Percentiles rank a stretch among this genome's conserved stretches.
These are phyloP conservation scores for Blepharisma stoltei DNA, from an alignment of 73 alveolate species.

Conservation along the genomic window DNA sequence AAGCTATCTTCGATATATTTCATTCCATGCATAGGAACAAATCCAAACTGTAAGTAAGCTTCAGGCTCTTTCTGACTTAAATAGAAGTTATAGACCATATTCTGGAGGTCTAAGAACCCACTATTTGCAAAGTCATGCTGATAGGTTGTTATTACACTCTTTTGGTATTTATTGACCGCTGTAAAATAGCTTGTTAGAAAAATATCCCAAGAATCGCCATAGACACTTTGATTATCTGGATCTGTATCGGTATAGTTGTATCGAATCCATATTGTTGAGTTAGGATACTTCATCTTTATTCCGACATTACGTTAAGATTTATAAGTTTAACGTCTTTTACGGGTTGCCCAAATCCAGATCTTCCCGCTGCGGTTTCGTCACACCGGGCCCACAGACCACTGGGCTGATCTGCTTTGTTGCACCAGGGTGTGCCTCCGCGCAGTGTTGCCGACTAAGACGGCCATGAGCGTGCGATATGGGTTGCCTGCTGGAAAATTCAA, in stretches of 20 bases:
- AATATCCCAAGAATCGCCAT: background rate
- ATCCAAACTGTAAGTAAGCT: background rate
- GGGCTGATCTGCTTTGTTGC: too few relatives aligned
- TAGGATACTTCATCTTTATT: background rate
- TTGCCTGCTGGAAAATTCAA: too few relatives aligned
- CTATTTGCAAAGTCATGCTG: conserved; percentile 10
- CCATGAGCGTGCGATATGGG: too few relatives aligned
- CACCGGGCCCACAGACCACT: too few relatives aligned
- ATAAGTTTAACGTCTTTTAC: too few relatives aligned
- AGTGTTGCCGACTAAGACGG: too few relatives aligned
- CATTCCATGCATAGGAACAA: conserved; percentile 27
- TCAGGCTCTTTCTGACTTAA: background rate
- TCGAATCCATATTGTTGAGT: background rate
- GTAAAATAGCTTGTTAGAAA: background rate
- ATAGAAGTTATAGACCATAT: background rate
- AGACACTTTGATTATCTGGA: conserved; percentile 5
- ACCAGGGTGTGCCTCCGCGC: too few relatives aligned
- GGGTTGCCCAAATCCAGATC: too few relatives aligned
- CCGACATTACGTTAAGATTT: too few relatives aligned
- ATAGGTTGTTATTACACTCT: background rate
- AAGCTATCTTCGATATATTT: background rate
- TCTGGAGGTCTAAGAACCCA: background rate
- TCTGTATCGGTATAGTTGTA: background rate
- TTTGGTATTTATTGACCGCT: conserved; percentile 21
- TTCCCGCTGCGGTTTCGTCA: too few relatives aligned